Percentiles rank a stretch among this genome's conserved stretches.
Conservation (phyloP, 441 rosid species). For the Adansonia madagascariensis region DNA sequence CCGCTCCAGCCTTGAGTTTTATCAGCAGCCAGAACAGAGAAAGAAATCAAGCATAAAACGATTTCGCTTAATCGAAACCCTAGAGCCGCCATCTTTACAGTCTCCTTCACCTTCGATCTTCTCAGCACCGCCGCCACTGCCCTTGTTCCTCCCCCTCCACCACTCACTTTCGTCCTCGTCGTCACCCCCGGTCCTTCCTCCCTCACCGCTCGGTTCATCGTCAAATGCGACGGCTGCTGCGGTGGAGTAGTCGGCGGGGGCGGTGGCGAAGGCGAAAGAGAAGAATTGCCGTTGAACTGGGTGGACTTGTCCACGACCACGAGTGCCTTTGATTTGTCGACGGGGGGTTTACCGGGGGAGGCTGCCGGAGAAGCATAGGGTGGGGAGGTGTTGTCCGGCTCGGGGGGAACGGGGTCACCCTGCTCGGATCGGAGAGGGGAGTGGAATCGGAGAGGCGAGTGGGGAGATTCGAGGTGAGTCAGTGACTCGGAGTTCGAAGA, state of each 20-base stretch:
- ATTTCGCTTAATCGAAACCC: conserved; percentile 72
- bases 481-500: conserved; percentile 65
- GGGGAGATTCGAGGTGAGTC: conserved; percentile 62
- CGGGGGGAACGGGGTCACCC: conserved; percentile 41
- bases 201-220: conserved; percentile 43
- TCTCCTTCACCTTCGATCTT: conserved; percentile 43
- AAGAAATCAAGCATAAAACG: conserved; percentile 81
- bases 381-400: conserved; percentile 50
- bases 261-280: conserved; percentile 34
- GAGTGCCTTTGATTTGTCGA: conserved; percentile 52
- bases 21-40: conserved; percentile 93
- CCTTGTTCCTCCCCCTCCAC: conserved; percentile 33
- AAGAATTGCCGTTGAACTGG: conserved; percentile 45
- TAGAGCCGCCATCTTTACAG: conserved; percentile 49
- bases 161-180: conserved; percentile 38
- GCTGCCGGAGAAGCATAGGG: conserved; percentile 63
- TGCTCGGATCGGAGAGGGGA: conserved; percentile 79
- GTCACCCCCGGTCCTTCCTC: conserved; percentile 38
- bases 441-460: conserved; percentile 75
- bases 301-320: conserved; percentile 49
- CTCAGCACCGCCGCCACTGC: conserved; percentile 36
- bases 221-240: conserved; percentile 31
- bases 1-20: conserved; percentile 98
- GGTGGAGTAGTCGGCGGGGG: conserved; percentile 25
- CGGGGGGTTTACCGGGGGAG: conserved; percentile 56